Evolutionary conservation across 495 filamentous ascomycete species (phyloP).

Genomic region (Mycothermus thermophilus): DNA sequence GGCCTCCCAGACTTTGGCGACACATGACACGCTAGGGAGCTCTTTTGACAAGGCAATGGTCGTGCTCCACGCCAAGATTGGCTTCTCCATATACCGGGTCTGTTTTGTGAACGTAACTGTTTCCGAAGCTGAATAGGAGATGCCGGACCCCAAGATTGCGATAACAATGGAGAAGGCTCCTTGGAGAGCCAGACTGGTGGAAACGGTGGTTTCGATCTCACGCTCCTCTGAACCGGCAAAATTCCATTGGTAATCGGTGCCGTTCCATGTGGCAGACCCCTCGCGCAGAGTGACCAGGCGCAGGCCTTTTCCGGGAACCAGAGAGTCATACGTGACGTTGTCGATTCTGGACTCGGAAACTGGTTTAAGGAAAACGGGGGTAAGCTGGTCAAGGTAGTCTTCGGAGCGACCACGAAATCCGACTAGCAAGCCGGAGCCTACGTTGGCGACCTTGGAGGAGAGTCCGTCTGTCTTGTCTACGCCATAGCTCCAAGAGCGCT

Average conservation of each 20-base stretch:
- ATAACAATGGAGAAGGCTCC: too few relatives aligned
- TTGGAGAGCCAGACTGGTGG: too few relatives aligned
- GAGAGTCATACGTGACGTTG: neutral
- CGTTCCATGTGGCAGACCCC: neutral
- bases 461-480: neutral
- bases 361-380: neutral
- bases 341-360: neutral
- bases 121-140: too few relatives aligned
- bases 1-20: too few relatives aligned
- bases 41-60: too few relatives aligned
- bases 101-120: too few relatives aligned
- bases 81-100: too few relatives aligned
- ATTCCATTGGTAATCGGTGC: neutral
- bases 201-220: neutral
- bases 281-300: neutral
- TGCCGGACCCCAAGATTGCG: too few relatives aligned
- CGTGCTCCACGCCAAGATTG: too few relatives aligned
- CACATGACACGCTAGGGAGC: too few relatives aligned
- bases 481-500: slow-evolving; percentile 1
- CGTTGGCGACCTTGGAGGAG: neutral
- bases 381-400: neutral
- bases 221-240: neutral
- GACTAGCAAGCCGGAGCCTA: slow-evolving; percentile 2
- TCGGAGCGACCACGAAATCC: slow-evolving; percentile 3
- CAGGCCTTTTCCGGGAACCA: neutral